These are phyloP conservation scores for Hamamelis virginiana DNA, from an alignment of 164 flowering plant species.

Conservation along the genomic window DNA sequence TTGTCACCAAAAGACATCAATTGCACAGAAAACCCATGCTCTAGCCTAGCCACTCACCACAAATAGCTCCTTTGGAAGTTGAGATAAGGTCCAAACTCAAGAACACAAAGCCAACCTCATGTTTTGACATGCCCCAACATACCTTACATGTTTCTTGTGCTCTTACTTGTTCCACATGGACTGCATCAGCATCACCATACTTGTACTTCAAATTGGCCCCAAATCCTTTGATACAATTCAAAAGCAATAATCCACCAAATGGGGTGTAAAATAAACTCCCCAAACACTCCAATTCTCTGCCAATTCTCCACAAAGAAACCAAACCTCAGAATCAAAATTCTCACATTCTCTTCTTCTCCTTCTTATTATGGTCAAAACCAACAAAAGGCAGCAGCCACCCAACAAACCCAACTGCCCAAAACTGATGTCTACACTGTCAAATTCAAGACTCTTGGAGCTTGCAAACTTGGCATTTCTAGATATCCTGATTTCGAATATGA, in stretches of 20 bases:
- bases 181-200: too few relatives aligned
- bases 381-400: slow-evolving; percentile 21
- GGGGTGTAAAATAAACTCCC: slow-evolving; percentile 40
- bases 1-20: too few relatives aligned
- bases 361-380: slow-evolving; percentile 18
- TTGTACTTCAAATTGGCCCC: too few relatives aligned
- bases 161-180: slow-evolving; percentile 8
- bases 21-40: too few relatives aligned
- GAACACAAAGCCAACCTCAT: not conserved
- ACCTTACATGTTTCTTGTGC: slow-evolving; percentile 7
- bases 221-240: not conserved
- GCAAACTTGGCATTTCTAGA: slow-evolving; percentile 81
- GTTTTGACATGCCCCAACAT: not conserved
- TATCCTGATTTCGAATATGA: slow-evolving; percentile 82
- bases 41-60: too few relatives aligned
- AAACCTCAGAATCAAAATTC: slow-evolving; percentile 6
- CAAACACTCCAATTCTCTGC: slow-evolving; percentile 24
- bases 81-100: not conserved
- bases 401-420: slow-evolving; percentile 24
- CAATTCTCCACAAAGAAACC: slow-evolving; percentile 24
- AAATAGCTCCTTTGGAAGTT: too few relatives aligned
- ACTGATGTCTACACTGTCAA: slow-evolving; percentile 29
- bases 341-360: slow-evolving; percentile 20
- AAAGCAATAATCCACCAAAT: slow-evolving; percentile 20
- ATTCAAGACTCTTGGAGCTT: slow-evolving; percentile 60